Evolutionary conservation across 2,329 filamentous ascomycete genomes (phyloP).

Genomic region (Grosmannia penicillata): DNA sequence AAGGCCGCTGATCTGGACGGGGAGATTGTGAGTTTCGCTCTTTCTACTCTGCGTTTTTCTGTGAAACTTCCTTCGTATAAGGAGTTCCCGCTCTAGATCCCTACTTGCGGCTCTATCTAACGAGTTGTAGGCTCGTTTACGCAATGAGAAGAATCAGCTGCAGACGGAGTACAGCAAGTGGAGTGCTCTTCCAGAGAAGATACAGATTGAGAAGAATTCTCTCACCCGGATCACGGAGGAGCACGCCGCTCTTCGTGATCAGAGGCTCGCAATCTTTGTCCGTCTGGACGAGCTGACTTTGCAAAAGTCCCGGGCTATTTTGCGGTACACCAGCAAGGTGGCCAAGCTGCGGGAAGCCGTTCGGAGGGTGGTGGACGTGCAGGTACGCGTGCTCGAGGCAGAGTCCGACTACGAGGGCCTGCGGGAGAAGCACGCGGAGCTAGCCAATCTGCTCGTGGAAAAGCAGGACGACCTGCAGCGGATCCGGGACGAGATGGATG

Average conservation of each 20-base stretch:
- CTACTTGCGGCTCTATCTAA: neutral
- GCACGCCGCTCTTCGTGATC: constrained; percentile 14
- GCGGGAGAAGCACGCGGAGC: constrained; percentile 46
- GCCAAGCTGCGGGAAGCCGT: constrained; percentile 46
- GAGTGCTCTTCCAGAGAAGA: constrained; percentile 53
- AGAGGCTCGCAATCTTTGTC: constrained; percentile 21
- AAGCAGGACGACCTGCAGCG: constrained; percentile 24
- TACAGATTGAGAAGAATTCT: constrained; percentile 27
- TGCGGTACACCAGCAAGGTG: constrained; percentile 43
- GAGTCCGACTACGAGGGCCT: constrained; percentile 62
- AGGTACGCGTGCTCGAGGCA: constrained; percentile 64
- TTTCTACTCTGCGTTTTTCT: neutral
- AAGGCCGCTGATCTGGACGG: constrained; percentile 25
- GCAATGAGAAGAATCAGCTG: constrained; percentile 48
- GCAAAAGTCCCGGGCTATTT: constrained; percentile 36
- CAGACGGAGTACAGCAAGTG: constrained; percentile 54
- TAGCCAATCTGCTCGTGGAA: constrained; percentile 35
- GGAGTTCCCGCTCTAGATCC: no score
- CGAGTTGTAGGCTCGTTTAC: constrained; percentile 28
- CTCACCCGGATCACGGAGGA: constrained; percentile 18
- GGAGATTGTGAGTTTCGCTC: constrained; percentile 24
- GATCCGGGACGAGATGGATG: constrained; percentile 17
- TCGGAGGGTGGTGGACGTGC: constrained; percentile 50
- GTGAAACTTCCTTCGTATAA: no score
- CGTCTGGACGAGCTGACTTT: constrained; percentile 37